Evolutionary conservation across 331 rosid genomes (phyloP), one percentile per base, ranked within the genome.

Genomic region (Quercus phellos): DNA sequence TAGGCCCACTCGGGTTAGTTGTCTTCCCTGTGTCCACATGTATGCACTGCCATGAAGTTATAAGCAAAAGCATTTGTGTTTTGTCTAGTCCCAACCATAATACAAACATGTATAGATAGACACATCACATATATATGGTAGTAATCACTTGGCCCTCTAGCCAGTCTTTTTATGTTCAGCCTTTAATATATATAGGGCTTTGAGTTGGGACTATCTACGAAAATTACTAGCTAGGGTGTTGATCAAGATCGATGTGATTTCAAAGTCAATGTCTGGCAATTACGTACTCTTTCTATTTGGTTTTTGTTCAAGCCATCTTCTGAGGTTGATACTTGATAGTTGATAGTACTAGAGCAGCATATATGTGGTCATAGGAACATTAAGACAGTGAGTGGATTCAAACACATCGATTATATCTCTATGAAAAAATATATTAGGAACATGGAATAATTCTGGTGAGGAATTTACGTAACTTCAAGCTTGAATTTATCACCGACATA

Each of bases 401-500:
- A 46, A 46, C 4, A 12, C 17, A 46, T 46, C 17, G 4, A 46
- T 46, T 3, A 10, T 8, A 43, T 10, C 4, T 3, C 17, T 38
- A 38, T 38, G 46, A 38, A 46, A 46, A 46, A 46, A 10, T 10
- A 12, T 12, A 46, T 46, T 3, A 46, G 16, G 14, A 12, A 10
- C 16, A 17, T 2, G 16, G 53, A 46, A 46, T 46, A 46, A 46
- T 46, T 46, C 16, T 46, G 17, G 0, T 12, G 53, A 46, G 53
- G 53, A 46, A 46, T 46, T 46, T 10, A 46, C 53, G 4, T 46
- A 46, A 46, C 53, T 12, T 46, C 53, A 46, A 46, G 16, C 53
- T 46, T 46, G 75, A n/a, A 32, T 68, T 77, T 74, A 60, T 32
- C 76, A 64, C 70, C 81, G 27, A 67, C 78, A 72, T 21, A 10